Base-by-base conservation (phyloP, 106 monocot genomes). In the Platanthera guangdongensis region DNA sequence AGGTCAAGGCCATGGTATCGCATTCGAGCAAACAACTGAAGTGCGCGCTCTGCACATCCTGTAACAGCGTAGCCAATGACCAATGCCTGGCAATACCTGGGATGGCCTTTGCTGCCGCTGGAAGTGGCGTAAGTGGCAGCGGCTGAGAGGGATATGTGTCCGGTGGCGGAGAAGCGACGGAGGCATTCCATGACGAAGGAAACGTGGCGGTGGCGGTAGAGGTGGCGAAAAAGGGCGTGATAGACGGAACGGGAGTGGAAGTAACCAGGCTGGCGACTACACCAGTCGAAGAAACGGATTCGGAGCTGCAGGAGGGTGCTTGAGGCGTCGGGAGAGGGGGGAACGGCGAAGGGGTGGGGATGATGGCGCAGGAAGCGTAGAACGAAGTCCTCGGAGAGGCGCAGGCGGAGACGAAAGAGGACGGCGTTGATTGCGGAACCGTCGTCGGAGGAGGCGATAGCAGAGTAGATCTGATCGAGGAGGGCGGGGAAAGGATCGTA, bases 271-370 rank as follows among this genome's bases (percentile, higher is more conserved):
- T 85, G 86, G 21, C 89, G 83, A 16, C 89, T 88, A 30, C 89
- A 89, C 95, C 95, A 93, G 74, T 93, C 93, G 81, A 93, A 93
- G 84, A 93, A 93, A 32, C 86, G 80, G 80, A 96, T 81, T 18
- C 90, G 84, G 28, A 90, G 90, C 54, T 87, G 78, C 52, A 92
- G 82, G 75, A 92, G 83, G 16, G 47, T 32, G 70, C 77, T 49
- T 19, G 22, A 47, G 53, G 51, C 55, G 54, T 51, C 16, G 64
- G 79, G 22, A 11, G 79, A 21, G 73, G 49, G n/a, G 11, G 46
- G 48, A 47, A 69, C 10, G 71, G 18, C 67, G 15, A 68, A 63
- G 45, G 54, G 78, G 39, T 77, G 86, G 28, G 85, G 89, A 52
- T 55, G 47, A 81, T 86, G 90, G 71, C 75, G 78, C 19, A 88